Evolutionary conservation across 1,284 basidiomycete species (phyloP).

Genomic region (Lentinula novae-zelandiae): DNA sequence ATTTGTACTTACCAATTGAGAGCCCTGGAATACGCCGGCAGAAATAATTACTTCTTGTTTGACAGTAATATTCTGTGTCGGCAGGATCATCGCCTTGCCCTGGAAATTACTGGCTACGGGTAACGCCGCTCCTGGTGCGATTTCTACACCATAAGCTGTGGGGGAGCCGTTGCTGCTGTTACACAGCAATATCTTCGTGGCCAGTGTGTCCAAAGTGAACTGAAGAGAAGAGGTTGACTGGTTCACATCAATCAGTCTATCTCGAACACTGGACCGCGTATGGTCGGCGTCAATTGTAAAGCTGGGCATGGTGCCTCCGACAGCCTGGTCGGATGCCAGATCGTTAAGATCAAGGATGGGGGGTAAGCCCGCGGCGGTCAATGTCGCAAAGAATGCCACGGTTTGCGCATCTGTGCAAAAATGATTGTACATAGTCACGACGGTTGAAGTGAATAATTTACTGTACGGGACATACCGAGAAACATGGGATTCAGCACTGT

Average conservation of each 20-base stretch:
- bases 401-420: conserved; percentile 13
- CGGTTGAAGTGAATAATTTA: not conserved
- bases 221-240: conserved; percentile 11
- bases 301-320: conserved; percentile 16
- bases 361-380: conserved; percentile 12
- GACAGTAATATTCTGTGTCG: conserved; percentile 11
- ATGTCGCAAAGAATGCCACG: conserved; percentile 9
- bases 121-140: conserved; percentile 13
- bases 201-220: conserved; percentile 20
- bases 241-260: conserved; percentile 17
- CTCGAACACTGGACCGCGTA: conserved; percentile 21
- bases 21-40: conserved; percentile 21
- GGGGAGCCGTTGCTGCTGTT: conserved; percentile 8
- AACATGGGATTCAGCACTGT: conserved; percentile 15
- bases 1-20: conserved; percentile 16
- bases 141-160: conserved; percentile 16
- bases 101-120: conserved; percentile 16
- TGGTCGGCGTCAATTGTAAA: conserved; percentile 20
- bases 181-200: conserved; percentile 18
- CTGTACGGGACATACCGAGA: conserved; percentile 9
- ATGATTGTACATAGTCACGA: not conserved
- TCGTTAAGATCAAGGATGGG: conserved; percentile 20
- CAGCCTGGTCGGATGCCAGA: conserved; percentile 14
- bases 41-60: conserved; percentile 20
- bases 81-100: conserved; percentile 17